Base-by-base conservation (phyloP, 352 stramenopile genomes). In the Phytopythium montanum region DNA sequence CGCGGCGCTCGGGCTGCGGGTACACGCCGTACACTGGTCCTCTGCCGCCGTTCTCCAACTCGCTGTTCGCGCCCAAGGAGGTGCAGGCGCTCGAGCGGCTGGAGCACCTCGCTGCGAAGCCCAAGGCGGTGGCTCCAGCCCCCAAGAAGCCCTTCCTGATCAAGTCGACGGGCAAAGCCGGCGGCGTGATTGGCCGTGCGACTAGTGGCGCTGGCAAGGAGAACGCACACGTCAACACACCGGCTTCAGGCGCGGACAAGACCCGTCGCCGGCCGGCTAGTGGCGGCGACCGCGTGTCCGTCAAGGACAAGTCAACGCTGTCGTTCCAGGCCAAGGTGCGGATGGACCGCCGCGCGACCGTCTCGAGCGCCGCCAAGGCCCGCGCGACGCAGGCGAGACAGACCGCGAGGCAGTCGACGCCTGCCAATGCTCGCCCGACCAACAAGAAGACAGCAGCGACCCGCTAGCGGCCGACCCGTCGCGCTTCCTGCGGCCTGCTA, bases 1-100 rank as follows among this genome's bases (percentile, higher is more conserved):
- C 25, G 10, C 49, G 28, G 0, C 53, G 38, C 53, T 8, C 31
- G 33, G 36, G 53, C 1, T 65, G 72, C 38, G 60, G 25, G 51
- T 92, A 87, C 67, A 90, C 79, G 56, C 82, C 82, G n/a, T 87
- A 92, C 65, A 80, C 58, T 36, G 82, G 82, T 1, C 80, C 79
- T 3, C 54, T 92, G 53, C 82, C 82, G 18, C 65, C 77, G 16
- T 78, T 78, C 60, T 61, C 45, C 41, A 54, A 61, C 53, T 58
- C 53, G 33, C 55, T 54, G 12, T 52, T 54, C 28, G 55, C 42
- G 5, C 42, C 42, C 19, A 61, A 61, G 55, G 45, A 61, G 33
- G 49, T 61, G 19, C 42, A 61, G 42, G 29, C 31, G 39, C 28
- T 61, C 23, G 42, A 61, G 51, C 33, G 53, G 13, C 34, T 58